phyloP scores from a whole-genome alignment of 2,329 filamentous ascomycete species.

The Colletotrichum sp. region DNA sequence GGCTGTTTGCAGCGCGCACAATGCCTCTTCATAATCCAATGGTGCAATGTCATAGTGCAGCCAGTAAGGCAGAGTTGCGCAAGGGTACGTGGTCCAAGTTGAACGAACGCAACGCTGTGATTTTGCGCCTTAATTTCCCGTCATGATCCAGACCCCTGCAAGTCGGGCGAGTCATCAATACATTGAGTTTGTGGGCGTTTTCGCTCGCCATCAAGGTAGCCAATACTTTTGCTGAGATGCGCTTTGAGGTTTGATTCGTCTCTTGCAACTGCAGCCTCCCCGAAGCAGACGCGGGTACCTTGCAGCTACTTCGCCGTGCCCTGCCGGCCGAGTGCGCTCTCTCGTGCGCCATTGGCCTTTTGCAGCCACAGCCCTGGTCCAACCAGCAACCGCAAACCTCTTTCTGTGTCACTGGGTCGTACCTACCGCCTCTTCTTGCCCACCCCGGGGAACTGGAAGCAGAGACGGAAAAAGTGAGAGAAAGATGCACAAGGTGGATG shows the following conservation, averaged over 20 bases:
- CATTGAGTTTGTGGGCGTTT: not conserved
- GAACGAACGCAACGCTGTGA: slow-evolving; percentile 16
- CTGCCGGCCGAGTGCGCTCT: not conserved
- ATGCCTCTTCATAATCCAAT: not conserved
- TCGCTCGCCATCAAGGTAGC: not conserved
- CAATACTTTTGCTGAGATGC: not conserved
- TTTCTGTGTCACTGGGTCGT: not conserved
- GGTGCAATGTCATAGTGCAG: not conserved
- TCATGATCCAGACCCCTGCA: slow-evolving; percentile 3
- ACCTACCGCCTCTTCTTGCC: not conserved
- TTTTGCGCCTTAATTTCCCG: slow-evolving; percentile 23
- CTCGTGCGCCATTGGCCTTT: not conserved
- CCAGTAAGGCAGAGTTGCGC: not conserved
- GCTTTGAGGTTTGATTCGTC: not conserved
- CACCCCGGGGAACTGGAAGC: not conserved
- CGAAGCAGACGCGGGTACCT: slow-evolving; percentile 5
- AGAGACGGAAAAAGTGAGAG: not conserved
- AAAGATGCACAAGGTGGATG: not conserved
- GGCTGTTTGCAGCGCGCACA: slow-evolving; percentile 3
- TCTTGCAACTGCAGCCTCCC: not conserved
- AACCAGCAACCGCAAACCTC: not conserved
- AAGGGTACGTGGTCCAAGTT: not conserved
- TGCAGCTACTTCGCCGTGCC: not conserved
- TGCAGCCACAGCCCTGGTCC: not conserved
- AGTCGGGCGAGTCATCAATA: not conserved